Evolutionary conservation across 1,284 basidiomycete species (phyloP).

Genomic region (Ceratobasidium sp.): DNA sequence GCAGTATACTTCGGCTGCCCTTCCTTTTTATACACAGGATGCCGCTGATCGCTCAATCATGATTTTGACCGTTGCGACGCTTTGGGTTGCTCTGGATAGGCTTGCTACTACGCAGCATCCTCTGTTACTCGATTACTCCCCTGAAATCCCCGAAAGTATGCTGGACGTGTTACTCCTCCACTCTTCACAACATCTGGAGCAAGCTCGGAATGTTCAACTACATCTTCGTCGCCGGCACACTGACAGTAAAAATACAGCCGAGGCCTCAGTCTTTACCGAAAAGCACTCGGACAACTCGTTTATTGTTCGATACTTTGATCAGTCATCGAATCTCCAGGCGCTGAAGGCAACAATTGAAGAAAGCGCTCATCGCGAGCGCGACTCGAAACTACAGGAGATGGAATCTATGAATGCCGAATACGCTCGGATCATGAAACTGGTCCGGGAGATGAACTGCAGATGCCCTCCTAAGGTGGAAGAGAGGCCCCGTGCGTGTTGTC

Average conservation of each 20-base stretch:
- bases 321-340: constrained; percentile 47
- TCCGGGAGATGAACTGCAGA: neutral
- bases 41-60: constrained; percentile 45
- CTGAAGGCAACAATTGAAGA: constrained; percentile 56
- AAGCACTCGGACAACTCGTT: constrained; percentile 50
- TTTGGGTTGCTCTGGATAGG: constrained; percentile 48
- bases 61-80: constrained; percentile 46
- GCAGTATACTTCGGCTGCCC: constrained; percentile 14
- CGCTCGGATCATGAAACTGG: neutral
- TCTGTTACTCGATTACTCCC: constrained; percentile 45
- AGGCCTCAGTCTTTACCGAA: constrained; percentile 53
- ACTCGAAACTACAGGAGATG: constrained; percentile 54
- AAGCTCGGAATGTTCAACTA: constrained; percentile 53
- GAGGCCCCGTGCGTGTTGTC: constrained; percentile 51
- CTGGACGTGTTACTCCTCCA: constrained; percentile 32
- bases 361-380: constrained; percentile 49
- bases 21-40: neutral
- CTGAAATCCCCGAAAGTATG: constrained; percentile 42
- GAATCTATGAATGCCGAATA: constrained; percentile 36
- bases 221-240: constrained; percentile 57
- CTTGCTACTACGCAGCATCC: constrained; percentile 44
- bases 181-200: constrained; percentile 50
- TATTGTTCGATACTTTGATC: constrained; percentile 55
- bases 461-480: neutral
- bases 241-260: neutral